Evolutionary conservation across 352 stramenopile genomes (phyloP).

Genomic region (Blastocystis hominis): DNA sequence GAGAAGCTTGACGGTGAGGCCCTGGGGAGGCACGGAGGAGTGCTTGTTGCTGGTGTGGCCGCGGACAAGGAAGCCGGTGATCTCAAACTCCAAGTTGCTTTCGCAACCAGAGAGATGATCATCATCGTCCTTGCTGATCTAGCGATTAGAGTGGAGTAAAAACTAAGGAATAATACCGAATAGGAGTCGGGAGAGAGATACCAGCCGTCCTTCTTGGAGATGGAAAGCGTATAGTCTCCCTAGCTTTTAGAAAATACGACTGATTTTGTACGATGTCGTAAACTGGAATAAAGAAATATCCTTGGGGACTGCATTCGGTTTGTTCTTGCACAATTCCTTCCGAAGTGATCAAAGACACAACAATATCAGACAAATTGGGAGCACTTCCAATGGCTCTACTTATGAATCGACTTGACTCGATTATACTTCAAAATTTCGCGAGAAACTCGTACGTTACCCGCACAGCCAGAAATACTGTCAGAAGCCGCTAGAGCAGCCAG

Average conservation of each 20-base stretch:
- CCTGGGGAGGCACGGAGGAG: not conserved
- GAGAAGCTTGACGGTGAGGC: not conserved
- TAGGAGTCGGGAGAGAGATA: not conserved
- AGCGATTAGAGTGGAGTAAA: not conserved
- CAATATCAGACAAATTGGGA: constrained; percentile 11
- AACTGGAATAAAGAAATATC: constrained; percentile 33
- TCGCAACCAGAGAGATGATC: constrained; percentile 7
- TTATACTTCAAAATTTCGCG: constrained; percentile 8
- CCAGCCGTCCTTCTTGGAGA: constrained; percentile 14
- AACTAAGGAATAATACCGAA: not conserved
- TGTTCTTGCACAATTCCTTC: constrained; percentile 12
- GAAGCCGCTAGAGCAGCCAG: not conserved
- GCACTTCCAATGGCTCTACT: not conserved
- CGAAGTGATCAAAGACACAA: constrained; percentile 12
- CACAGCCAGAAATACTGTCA: constrained; percentile 11
- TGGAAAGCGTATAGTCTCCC: not conserved
- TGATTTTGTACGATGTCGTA: constrained; percentile 10
- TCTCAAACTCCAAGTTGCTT: not conserved
- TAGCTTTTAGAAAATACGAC: not conserved
- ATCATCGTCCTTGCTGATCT: constrained; percentile 16
- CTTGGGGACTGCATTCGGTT: constrained; percentile 26
- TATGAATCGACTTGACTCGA: not conserved
- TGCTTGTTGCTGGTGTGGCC: not conserved
- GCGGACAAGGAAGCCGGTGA: not conserved
- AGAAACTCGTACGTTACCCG: not conserved